phyloP scores from a whole-genome alignment of 225 moss, liverwort and hornwort species.

The Bryum argenteum region DNA sequence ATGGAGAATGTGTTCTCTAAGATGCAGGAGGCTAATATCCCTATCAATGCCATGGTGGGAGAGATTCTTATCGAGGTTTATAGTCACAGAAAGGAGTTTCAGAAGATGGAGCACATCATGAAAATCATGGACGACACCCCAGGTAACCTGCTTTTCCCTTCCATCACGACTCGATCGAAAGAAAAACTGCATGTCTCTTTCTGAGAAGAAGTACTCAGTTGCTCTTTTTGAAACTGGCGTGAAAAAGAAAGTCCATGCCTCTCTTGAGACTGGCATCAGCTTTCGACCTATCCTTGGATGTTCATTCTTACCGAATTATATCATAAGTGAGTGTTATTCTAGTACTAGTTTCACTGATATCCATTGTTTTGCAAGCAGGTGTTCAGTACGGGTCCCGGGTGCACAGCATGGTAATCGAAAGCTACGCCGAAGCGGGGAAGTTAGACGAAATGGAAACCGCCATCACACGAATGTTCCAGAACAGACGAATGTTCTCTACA shows the following conservation, averaged over 20 bases:
- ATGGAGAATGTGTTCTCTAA: conserved; percentile 57
- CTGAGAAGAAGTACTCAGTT: too few relatives aligned
- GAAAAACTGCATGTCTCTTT: too few relatives aligned
- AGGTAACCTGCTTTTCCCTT: not conserved
- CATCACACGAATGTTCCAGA: conserved; percentile 66
- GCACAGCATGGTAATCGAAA: conserved; percentile 56
- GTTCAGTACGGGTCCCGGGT: conserved; percentile 50
- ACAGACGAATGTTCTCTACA: conserved; percentile 54
- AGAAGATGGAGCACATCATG: conserved; percentile 68
- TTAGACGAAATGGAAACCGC: conserved; percentile 65
- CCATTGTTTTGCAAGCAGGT: conserved; percentile 11
- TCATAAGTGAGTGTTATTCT: too few relatives aligned
- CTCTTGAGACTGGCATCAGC: too few relatives aligned
- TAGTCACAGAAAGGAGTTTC: conserved; percentile 52
- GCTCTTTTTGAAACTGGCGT: too few relatives aligned
- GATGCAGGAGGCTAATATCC: conserved; percentile 69
- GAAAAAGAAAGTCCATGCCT: too few relatives aligned
- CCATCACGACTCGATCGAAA: too few relatives aligned
- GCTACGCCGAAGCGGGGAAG: conserved; percentile 62
- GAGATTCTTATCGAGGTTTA: conserved; percentile 68
- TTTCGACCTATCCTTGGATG: too few relatives aligned
- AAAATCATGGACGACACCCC: conserved; percentile 53
- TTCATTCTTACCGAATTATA: too few relatives aligned
- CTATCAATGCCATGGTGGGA: conserved; percentile 54
- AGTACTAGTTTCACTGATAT: not conserved